Evolutionary conservation across 306 rosid species (phyloP).

Genomic region (Canavalia ensiformis): DNA sequence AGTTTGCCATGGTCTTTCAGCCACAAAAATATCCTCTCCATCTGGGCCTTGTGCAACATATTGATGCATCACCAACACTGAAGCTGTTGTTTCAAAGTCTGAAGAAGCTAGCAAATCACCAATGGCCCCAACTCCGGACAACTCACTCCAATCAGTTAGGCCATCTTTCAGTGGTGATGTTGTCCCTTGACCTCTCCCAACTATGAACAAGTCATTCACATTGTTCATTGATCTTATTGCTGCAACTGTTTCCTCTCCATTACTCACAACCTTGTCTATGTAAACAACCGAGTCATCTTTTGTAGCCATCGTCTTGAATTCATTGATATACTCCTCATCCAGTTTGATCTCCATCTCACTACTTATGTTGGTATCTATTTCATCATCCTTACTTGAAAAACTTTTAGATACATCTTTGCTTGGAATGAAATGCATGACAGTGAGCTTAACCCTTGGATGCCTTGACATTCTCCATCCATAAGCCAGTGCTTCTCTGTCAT

Average conservation of each 20-base stretch:
- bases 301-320: constrained; percentile 47
- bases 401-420: constrained; percentile 32
- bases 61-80: constrained; percentile 83
- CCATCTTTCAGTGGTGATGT: constrained; percentile 75
- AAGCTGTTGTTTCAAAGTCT: constrained; percentile 78
- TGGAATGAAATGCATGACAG: constrained; percentile 63
- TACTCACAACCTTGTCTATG: constrained; percentile 63
- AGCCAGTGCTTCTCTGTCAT: constrained; percentile 83
- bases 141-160: constrained; percentile 86
- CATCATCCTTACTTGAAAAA: not conserved
- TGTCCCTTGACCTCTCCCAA: constrained; percentile 84
- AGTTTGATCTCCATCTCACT: constrained; percentile 40
- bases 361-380: not conserved
- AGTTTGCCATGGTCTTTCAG: constrained; percentile 43
- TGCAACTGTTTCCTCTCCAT: constrained; percentile 84
- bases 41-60: constrained; percentile 54
- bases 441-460: constrained; percentile 66
- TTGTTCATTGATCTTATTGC: constrained; percentile 67
- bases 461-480: constrained; percentile 86
- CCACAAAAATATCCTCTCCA: constrained; percentile 44
- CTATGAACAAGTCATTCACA: constrained; percentile 70
- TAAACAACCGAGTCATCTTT: constrained; percentile 53
- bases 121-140: constrained; percentile 90
- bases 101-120: constrained; percentile 89
- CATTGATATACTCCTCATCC: constrained; percentile 64